Base-by-base conservation (phyloP, 2,329 filamentous ascomycete species). In the Didymella arachidicola region DNA sequence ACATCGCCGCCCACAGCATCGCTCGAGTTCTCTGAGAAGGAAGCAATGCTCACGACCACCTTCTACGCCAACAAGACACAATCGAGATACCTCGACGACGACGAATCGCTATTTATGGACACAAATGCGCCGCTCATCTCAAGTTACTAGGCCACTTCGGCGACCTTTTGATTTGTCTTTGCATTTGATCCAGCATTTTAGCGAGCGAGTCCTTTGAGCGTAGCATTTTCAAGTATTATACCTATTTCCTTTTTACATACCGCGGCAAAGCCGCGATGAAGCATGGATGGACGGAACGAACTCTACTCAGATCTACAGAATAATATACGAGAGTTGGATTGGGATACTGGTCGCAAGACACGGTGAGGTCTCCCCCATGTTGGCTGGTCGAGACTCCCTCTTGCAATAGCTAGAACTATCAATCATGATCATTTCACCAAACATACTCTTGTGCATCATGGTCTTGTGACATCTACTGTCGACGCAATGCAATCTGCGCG, bases 1-100 rank as follows among this genome's bases (percentile, higher is more conserved):
- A 72, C 76, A 43, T 81, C 81, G 43, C 81, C 81, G 42, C 79
- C 80, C 26, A 73, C 78, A 61, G 64, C 77, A 19, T 72, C 72
- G 12, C 72, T 82, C 68, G 78, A 82, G 60, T 78, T 81, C 70
- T 77, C 75, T 46, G 77, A 81, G 54, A 81, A 82, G 72, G 72
- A 81, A 62, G 73, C 79, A 46, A 80, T 81, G 71, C 75, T 80
- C 68, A 81, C 79, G 38, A 79, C 79, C 59, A 71, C 72, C 57
- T 80, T 78, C 72, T 81, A 79, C 78, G 70, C 77, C 63, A 66
- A 69, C 65, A 78, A 73, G 59, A 64, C 73, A 55, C 70, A 73
- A 65, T 70, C 70, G 55, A 70, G 72, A 65, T 77, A 73, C 59
- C 64, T 75, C 62, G 72, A 76, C 60, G 67, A 75, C 68, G 68